Percentiles rank a stretch among this genome's conserved stretches.
Evolutionary conservation across 768 basidiomycete species (phyloP).

Genomic region (Panellus pusillus): DNA sequence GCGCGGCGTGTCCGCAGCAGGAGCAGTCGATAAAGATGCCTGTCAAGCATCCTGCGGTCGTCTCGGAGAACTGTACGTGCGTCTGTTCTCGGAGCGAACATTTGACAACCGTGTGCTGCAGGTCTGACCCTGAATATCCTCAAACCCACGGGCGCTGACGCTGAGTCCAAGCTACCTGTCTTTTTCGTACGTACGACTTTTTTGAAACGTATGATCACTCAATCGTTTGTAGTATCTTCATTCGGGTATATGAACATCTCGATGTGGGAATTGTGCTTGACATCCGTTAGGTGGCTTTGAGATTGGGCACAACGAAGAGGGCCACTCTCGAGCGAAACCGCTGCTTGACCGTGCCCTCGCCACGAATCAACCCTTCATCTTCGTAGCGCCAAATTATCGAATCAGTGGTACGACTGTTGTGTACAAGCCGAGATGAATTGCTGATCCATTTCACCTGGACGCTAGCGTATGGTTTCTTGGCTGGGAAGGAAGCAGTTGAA

Average conservation of each 20-base stretch:
- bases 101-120: not conserved
- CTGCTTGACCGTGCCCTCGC: constrained; percentile 34
- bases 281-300: constrained; percentile 34
- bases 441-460: too few relatives aligned
- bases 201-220: not conserved
- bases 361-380: constrained; percentile 34
- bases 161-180: constrained; percentile 38
- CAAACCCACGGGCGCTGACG: constrained; percentile 27
- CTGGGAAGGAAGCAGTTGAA: constrained; percentile 36
- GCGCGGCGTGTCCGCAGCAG: constrained; percentile 43
- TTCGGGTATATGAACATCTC: constrained; percentile 22
- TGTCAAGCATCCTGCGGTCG: constrained; percentile 20
- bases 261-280: not conserved
- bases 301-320: constrained; percentile 26
- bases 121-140: constrained; percentile 46
- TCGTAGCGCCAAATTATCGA: constrained; percentile 43
- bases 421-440: not conserved
- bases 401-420: constrained; percentile 30
- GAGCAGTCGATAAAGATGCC: not conserved
- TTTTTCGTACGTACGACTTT: constrained; percentile 34
- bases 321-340: constrained; percentile 16
- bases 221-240: constrained; percentile 32
- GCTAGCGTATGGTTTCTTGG: constrained; percentile 42
- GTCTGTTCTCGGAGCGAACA: too few relatives aligned
- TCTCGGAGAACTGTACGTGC: constrained; percentile 31